Conservation (phyloP, 805 yeast genomes). For the Candida montana region DNA sequence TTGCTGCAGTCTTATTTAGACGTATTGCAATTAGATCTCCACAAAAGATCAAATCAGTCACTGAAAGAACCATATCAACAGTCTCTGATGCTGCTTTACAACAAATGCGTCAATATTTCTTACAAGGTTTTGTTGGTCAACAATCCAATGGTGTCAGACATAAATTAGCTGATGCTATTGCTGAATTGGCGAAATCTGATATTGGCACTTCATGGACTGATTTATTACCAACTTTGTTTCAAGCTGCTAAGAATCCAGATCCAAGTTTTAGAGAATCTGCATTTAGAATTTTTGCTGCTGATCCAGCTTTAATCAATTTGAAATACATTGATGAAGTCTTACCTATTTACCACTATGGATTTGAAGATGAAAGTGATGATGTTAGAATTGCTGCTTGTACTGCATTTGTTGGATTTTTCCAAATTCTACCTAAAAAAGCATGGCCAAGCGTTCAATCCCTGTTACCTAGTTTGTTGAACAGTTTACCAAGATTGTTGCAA, state of each 20-base stretch:
- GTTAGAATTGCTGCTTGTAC: conserved; percentile 89
- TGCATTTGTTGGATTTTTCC: conserved; percentile 88
- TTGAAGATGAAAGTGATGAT: conserved; percentile 70
- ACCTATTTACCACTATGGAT: conserved; percentile 74
- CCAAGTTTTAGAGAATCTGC: conserved; percentile 81
- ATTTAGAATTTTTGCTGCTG: conserved; percentile 79
- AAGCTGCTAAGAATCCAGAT: conserved; percentile 52
- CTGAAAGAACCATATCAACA: conserved; percentile 74
- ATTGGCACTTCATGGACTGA: conserved; percentile 67
- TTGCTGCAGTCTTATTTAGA: conserved; percentile 85
- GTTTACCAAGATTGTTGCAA: conserved; percentile 77
- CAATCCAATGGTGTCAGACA: conserved; percentile 80
- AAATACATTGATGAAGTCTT: conserved; percentile 50
- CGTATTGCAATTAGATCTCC: conserved; percentile 81
- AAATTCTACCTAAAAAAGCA: conserved; percentile 66
- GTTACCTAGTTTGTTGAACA: conserved; percentile 78
- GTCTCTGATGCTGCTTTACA: conserved; percentile 51
- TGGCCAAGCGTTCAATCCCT: conserved; percentile 78
- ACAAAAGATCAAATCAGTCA: conserved; percentile 53
- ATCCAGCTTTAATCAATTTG: conserved; percentile 71
- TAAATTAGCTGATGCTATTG: conserved; percentile 88
- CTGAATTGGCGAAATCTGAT: conserved; percentile 80
- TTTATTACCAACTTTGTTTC: conserved; percentile 65
- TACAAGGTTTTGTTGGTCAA: conserved; percentile 66
- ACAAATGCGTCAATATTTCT: conserved; percentile 59